Percentiles rank a stretch among this genome's conserved stretches.
phyloP scores from a whole-genome alignment of 2,329 filamentous ascomycete genomes.

The Aspergillus sp. region DNA sequence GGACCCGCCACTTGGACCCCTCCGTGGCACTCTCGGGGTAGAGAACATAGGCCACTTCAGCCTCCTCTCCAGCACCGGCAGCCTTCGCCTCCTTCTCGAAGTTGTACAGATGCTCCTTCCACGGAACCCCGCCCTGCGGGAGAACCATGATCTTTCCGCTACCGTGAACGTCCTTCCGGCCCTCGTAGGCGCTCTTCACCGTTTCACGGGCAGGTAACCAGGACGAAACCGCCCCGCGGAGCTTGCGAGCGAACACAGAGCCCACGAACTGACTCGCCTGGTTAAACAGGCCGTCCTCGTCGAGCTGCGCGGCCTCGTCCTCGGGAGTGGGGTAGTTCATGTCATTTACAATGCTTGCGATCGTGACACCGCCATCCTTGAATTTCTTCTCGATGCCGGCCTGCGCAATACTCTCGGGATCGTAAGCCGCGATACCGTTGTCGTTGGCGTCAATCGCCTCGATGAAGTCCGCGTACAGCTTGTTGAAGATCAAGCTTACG shows the following conservation, averaged over 20 bases:
- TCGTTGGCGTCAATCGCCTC: constrained; percentile 97
- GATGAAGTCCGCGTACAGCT: constrained; percentile 89
- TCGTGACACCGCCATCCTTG: constrained; percentile 75
- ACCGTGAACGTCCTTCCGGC: constrained; percentile 66
- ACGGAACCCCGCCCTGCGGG: constrained; percentile 73
- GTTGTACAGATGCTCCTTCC: constrained; percentile 94
- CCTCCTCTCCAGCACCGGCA: constrained; percentile 35
- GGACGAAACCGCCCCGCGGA: constrained; percentile 70
- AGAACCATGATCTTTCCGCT: constrained; percentile 81
- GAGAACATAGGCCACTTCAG: constrained; percentile 76
- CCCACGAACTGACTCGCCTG: constrained; percentile 80
- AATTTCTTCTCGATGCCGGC: constrained; percentile 81
- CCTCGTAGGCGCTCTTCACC: constrained; percentile 73
- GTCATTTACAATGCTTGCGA: constrained; percentile 79
- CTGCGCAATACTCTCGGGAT: constrained; percentile 65
- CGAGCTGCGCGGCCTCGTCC: constrained; percentile 62
- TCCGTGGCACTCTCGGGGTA: constrained; percentile 80
- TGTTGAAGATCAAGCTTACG: constrained; percentile 75
- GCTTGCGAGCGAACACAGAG: constrained; percentile 78
- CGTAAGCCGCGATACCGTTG: constrained; percentile 86
- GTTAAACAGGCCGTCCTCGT: constrained; percentile 79
- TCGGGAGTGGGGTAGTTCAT: constrained; percentile 65
- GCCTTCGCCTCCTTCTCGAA: constrained; percentile 67
- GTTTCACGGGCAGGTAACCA: constrained; percentile 87
- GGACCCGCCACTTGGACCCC: constrained; percentile 86